Conservation (phyloP, 2,329 filamentous ascomycete species). For the Pleoardoris graminearum region DNA sequence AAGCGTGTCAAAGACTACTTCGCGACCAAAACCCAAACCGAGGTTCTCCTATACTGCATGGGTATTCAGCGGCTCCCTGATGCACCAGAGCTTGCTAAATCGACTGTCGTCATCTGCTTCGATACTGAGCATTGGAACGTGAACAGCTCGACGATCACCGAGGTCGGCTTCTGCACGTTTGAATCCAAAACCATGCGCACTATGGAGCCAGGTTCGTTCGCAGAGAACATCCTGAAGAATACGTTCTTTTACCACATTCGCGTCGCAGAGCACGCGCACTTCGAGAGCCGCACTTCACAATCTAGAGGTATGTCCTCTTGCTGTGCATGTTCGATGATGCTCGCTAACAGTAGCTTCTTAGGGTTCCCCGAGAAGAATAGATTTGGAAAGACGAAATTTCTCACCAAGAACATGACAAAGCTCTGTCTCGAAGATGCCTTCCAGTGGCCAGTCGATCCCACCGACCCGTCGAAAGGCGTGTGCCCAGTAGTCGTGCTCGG, state of each 20-base stretch:
- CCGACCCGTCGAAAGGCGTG: constrained; percentile 9
- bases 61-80: background rate
- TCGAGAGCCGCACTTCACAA: constrained; percentile 13
- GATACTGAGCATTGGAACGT: constrained; percentile 28
- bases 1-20: background rate
- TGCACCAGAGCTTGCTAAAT: constrained; percentile 13
- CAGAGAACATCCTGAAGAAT: constrained; percentile 20
- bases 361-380: constrained; percentile 18
- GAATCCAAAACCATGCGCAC: constrained; percentile 6
- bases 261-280: constrained; percentile 22
- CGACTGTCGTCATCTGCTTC: constrained; percentile 22
- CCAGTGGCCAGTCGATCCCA: constrained; percentile 16
- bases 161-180: constrained; percentile 25
- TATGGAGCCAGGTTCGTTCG: constrained; percentile 8
- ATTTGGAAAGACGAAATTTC: constrained; percentile 27
- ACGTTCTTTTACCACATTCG: constrained; percentile 28
- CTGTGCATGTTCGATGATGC: too few relatives aligned
- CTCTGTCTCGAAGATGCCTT: constrained; percentile 19
- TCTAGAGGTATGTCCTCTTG: background rate
- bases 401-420: constrained; percentile 16
- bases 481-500: constrained; percentile 29
- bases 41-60: background rate
- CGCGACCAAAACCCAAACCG: background rate
- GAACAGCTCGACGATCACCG: constrained; percentile 26
- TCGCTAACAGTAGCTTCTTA: background rate